Base-by-base conservation (phyloP, 371 early-diverging fungal genomes). In the Vavraia culicis region DNA sequence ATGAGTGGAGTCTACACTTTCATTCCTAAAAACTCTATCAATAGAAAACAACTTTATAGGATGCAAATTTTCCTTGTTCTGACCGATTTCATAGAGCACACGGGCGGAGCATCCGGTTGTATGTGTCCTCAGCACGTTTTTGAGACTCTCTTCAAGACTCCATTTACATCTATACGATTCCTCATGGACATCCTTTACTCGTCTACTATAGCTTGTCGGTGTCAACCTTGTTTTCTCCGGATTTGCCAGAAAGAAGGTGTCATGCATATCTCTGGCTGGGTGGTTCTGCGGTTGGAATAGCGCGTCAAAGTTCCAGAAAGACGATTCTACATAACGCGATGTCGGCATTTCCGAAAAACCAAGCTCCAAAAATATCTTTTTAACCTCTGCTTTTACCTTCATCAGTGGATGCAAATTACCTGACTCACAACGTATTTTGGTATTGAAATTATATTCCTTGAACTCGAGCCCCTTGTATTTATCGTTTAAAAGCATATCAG, bases 301-400 rank as follows among this genome's bases (percentile, higher is more conserved):
- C 21, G 90, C 83, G 69, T 98, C 99, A 69, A 96, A 98, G 74
- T 96, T 95, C 95, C 96, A 98, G 79, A 98, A 98, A 62, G 89
- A 85, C 39, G 83, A 81, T 68, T 95, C 99, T 50, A 89, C 88
- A 72, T 80, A 98, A 68, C 80, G 75, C 75, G 83, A 84, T 50
- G 95, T 88, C 31, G 86, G 82, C 99, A 96, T 98, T 72, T 98
- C 99, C 57, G 77, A 74, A 76, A 98, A 98, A 3, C 85, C 80
- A 72, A 93, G 80, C 69, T 91, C 91, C 69, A 98, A 82, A 75
- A 98, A 98, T 64, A 95, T 89, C 55, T 85, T 80, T 49, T 89
- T 78, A 76, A 93, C 88, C 71, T 94, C 94, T 61, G 89, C 88
- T 57, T 88, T 85, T 32, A 95, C 88, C 71, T 96, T 91, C 78